Conservation (phyloP, 2,329 filamentous ascomycete genomes). For the Aspergillus novoparasiticus region DNA sequence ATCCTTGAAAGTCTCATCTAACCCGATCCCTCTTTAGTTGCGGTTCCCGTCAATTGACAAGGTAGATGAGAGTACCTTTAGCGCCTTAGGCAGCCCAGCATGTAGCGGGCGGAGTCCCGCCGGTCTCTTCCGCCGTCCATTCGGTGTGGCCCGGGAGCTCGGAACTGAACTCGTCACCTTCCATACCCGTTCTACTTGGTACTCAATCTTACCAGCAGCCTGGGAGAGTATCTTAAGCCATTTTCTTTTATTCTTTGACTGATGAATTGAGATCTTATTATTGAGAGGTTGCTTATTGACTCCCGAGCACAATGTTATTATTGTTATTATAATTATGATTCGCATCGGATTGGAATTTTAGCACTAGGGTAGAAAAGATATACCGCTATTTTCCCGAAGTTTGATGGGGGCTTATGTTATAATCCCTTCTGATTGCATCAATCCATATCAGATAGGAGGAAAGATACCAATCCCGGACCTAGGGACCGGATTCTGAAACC, state of each 20-base stretch:
- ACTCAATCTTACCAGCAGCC: not conserved
- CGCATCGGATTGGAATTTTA: not conserved
- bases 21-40: not conserved
- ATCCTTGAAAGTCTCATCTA: slow-evolving; percentile 1
- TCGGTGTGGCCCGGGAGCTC: slow-evolving; percentile 18
- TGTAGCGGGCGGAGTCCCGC: slow-evolving; percentile 28
- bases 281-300: not conserved
- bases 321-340: not conserved
- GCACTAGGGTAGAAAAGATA: not conserved
- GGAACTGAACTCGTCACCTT: slow-evolving; percentile 16
- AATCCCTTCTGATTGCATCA: slow-evolving; percentile 1
- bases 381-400: not conserved
- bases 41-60: not conserved
- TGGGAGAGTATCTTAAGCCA: not conserved
- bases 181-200: not conserved
- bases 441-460: not conserved
- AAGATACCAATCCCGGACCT: not conserved
- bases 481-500: not conserved
- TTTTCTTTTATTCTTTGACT: not conserved
- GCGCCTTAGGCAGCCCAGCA: slow-evolving; percentile 4
- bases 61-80: not conserved
- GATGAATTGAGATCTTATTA: not conserved
- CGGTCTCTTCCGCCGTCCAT: slow-evolving; percentile 27
- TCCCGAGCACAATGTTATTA: not conserved
- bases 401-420: not conserved